Evolutionary conservation across 306 rosid species (phyloP).

Genomic region (Lagenaria siceraria): DNA sequence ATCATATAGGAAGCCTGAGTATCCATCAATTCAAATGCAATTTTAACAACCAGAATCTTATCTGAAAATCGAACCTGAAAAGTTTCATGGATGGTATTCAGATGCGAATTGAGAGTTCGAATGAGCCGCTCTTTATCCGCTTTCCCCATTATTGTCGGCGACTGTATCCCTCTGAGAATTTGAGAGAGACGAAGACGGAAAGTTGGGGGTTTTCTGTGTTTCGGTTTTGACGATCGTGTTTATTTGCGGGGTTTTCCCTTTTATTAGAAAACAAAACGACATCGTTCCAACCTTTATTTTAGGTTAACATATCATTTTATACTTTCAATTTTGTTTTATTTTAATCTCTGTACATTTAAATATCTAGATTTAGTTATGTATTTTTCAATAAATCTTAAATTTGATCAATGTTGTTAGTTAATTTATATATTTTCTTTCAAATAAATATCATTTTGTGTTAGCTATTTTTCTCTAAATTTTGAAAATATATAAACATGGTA

Average conservation of each 20-base stretch:
- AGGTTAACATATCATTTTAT: too few species aligned
- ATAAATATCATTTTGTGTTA: too few species aligned
- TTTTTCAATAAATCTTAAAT: too few species aligned
- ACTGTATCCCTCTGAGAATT: not conserved
- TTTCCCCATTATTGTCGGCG: slow-evolving; percentile 19
- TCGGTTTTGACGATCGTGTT: not conserved
- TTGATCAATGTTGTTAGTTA: too few species aligned
- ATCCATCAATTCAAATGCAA: not conserved
- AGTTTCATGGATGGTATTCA: slow-evolving; percentile 57
- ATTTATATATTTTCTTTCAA: too few species aligned
- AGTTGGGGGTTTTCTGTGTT: not conserved
- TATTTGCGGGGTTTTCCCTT: not conserved
- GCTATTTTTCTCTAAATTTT: too few species aligned
- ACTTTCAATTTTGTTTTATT: too few species aligned
- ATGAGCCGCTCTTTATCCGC: slow-evolving; percentile 38
- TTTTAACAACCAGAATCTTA: not conserved
- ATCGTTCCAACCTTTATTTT: not conserved
- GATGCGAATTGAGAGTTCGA: slow-evolving; percentile 36
- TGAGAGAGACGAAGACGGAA: not conserved
- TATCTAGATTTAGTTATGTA: too few species aligned
- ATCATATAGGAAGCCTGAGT: not conserved
- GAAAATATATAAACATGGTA: too few species aligned
- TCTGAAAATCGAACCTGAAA: slow-evolving; percentile 29
- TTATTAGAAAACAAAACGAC: not conserved
- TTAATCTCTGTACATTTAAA: too few species aligned